Evolutionary conservation across 2,329 filamentous ascomycete genomes (phyloP).

Genomic region (Albifimbria verrucaria): DNA sequence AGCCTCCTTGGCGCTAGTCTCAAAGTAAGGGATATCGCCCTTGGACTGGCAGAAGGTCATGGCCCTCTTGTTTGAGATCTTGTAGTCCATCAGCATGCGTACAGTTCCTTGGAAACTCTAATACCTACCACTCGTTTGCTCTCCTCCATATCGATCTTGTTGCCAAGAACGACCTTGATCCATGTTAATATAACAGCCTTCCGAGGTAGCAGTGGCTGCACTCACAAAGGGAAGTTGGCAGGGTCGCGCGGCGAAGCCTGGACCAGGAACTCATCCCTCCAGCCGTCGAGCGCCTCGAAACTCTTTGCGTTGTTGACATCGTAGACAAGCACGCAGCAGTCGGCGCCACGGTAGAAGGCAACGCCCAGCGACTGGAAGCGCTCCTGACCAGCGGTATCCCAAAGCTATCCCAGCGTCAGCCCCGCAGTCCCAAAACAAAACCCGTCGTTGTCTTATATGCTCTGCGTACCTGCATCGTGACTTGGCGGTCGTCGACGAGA

Average conservation of each 20-base stretch:
- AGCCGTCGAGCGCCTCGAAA: slow-evolving; percentile 97
- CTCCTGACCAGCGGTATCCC: slow-evolving; percentile 97
- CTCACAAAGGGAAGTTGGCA: slow-evolving; percentile 93
- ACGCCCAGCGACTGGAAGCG: slow-evolving; percentile 96
- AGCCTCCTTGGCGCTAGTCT: slow-evolving; percentile 98
- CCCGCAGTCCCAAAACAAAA: neutral
- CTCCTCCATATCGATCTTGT: slow-evolving; percentile 99
- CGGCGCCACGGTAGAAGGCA: slow-evolving; percentile 94
- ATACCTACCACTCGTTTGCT: slow-evolving; percentile 78
- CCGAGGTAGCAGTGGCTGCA: slow-evolving; percentile 11
- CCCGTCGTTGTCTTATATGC: neutral
- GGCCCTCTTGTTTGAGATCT: slow-evolving; percentile 93
- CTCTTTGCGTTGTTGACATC: slow-evolving; percentile 99
- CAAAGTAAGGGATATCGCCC: slow-evolving; percentile 96
- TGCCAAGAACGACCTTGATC: slow-evolving; percentile 81
- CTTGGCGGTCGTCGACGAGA: slow-evolving; percentile 90
- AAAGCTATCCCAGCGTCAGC: slow-evolving; percentile 60
- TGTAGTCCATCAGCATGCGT: slow-evolving; percentile 7
- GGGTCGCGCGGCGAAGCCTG: slow-evolving; percentile 95
- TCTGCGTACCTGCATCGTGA: slow-evolving; percentile 88
- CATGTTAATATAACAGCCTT: slow-evolving; percentile 7
- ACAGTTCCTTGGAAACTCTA: neutral
- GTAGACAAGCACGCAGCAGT: slow-evolving; percentile 97
- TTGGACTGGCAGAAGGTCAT: slow-evolving; percentile 98
- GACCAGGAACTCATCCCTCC: slow-evolving; percentile 97